Evolutionary conservation across 441 rosid species (phyloP).

Genomic region (Pelargonium citronellum): DNA sequence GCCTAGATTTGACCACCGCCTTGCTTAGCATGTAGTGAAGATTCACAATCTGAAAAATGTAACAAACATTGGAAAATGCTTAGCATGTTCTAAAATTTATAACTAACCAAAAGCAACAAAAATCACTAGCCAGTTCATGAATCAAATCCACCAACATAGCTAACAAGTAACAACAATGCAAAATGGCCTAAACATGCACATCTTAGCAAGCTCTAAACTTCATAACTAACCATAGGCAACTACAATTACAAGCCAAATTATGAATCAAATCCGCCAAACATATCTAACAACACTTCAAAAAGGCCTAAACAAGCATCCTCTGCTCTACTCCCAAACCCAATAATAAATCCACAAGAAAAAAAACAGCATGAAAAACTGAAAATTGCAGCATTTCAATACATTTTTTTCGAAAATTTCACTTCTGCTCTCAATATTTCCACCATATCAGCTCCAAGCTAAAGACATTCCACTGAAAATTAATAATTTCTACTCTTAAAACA

Average conservation of each 20-base stretch:
- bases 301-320: not conserved
- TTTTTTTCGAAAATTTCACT: not conserved
- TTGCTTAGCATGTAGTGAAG: constrained; percentile 83
- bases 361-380: not conserved
- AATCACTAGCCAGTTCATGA: not conserved
- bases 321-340: not conserved
- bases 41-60: constrained; percentile 64
- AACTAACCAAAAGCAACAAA: not conserved
- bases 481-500: not conserved
- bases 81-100: not conserved
- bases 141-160: not conserved
- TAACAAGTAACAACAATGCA: not conserved
- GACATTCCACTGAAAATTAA: not conserved
- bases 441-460: not conserved
- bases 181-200: not conserved
- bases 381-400: not conserved
- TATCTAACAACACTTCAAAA: not conserved
- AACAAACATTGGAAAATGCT: not conserved
- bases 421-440: not conserved
- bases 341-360: not conserved
- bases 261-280: too few relatives aligned
- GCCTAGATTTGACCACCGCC: constrained; percentile 58
- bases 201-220: too few relatives aligned
- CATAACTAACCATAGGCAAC: too few relatives aligned
- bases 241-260: too few relatives aligned